Base-by-base conservation (phyloP, 306 rosid species). In the Castanea crenata region DNA sequence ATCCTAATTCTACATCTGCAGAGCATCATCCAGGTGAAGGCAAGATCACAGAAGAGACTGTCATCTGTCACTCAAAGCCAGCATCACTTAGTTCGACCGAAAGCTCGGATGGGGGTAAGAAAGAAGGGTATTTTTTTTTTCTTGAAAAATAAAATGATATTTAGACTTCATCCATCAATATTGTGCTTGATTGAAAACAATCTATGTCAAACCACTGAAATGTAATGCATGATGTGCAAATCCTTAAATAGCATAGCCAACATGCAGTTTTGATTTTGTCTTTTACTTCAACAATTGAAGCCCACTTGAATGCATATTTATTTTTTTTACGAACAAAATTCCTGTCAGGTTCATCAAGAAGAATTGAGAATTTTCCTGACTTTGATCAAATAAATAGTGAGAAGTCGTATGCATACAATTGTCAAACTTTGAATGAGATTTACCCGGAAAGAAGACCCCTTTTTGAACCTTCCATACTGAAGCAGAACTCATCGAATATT, bases 71-170 rank as follows among this genome's bases (percentile, higher is more conserved):
- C 87, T 93, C 98, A 59, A 89, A 88, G 73, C 98, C 98, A 70
- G 94, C 98, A 70, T 93, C 98, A 18, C 91, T 93, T 81, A 91
- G 98, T 80, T 93, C 98, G 71, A 93, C 98, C 0, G 96, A 93
- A 88, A 93, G 98, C 84, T 93, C 98, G 16, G 96, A 93, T 58
- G 98, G 94, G 41, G 96, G 98, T 93, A 82, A 82, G 79, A 78
- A 69, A 62, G 74, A 71, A 69, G 46, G 46, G 46, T 38, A 0
- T 2, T 6, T 38, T 38, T 2, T 35, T 35, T 65, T 25, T 9
- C 27, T 18, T 27, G 23, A 51, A 25, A 23, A 20, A 55, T n/a
- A 68, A 29, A 29, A 49, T 25, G 58, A 55, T 54, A 52, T 72
- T 23, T 27, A 49, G 59, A 25, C 65, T 20, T 19, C 8, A 46